phyloP scores from a whole-genome alignment of 257 asterid genomes.

The Catharanthus roseus region DNA sequence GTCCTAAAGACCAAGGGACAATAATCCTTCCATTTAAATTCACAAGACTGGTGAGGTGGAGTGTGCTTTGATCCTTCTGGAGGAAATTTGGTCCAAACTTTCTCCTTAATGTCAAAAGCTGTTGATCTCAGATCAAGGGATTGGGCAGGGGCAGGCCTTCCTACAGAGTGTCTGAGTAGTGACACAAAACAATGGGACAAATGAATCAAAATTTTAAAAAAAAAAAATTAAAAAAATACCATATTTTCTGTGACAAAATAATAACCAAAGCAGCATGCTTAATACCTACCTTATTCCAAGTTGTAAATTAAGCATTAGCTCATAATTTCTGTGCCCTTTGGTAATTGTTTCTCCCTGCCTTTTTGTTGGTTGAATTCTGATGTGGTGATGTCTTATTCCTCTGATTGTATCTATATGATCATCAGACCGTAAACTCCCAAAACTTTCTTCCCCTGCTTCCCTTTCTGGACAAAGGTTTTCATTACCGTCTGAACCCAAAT shows the following conservation, averaged over 20 bases:
- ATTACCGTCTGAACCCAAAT: constrained; percentile 38
- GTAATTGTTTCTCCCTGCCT: constrained; percentile 62
- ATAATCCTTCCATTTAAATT: constrained; percentile 93
- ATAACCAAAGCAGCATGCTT: no score
- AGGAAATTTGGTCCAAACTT: constrained; percentile 83
- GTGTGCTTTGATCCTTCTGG: constrained; percentile 85
- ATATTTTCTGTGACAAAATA: no score
- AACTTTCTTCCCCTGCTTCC: constrained; percentile 31
- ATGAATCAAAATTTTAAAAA: constrained; percentile 2
- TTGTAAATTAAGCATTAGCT: constrained; percentile 92
- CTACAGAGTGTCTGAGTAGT: constrained; percentile 76
- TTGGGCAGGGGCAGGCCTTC: constrained; percentile 66
- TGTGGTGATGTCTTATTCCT: constrained; percentile 30
- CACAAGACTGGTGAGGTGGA: constrained; percentile 86
- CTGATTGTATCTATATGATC: constrained; percentile 29
- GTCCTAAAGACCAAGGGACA: constrained; percentile 92
- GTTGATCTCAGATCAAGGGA: constrained; percentile 59
- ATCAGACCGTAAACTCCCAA: constrained; percentile 18
- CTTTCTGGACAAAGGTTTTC: constrained; percentile 30
- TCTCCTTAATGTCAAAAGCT: constrained; percentile 69
- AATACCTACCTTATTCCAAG: constrained; percentile 98
- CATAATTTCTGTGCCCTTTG: constrained; percentile 81
- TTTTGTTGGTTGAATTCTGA: constrained; percentile 48
- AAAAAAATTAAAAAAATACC: no score
- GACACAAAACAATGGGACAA: constrained; percentile 26